A percentile compares a stretch with the other conserved stretches of the same genome.
Evolutionary conservation across 352 stramenopile species (phyloP).

Genomic region (Globisporangium canariense): DNA sequence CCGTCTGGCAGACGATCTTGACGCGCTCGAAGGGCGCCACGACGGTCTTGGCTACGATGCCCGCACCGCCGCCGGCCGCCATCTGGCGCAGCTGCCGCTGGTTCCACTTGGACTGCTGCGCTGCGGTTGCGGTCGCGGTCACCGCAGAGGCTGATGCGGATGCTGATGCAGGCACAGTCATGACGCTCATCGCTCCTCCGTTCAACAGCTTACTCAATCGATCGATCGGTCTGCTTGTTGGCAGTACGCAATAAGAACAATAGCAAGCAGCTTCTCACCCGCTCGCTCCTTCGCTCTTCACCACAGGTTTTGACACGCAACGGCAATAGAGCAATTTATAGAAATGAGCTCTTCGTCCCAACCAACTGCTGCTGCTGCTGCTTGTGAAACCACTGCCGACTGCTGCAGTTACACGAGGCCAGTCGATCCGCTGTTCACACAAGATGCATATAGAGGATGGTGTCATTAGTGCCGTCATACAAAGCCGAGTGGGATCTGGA

Average conservation of each 20-base stretch:
- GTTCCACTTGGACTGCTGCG: slow-evolving; percentile 41
- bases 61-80: slow-evolving; percentile 62
- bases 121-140: not conserved
- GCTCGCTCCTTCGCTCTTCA: not conserved
- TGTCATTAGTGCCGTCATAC: not conserved
- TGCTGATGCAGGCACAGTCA: not conserved
- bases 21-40: slow-evolving; percentile 79
- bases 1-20: slow-evolving; percentile 84
- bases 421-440: not conserved
- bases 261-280: not conserved
- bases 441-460: not conserved
- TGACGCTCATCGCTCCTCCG: slow-evolving; percentile 6
- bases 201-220: not conserved
- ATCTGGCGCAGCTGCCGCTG: slow-evolving; percentile 64
- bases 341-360: not conserved
- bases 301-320: slow-evolving; percentile 11
- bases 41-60: slow-evolving; percentile 78
- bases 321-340: not conserved
- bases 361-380: not conserved
- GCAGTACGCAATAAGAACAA: not conserved
- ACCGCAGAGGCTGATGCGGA: not conserved
- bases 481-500: not conserved
- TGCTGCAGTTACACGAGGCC: slow-evolving; percentile 13
- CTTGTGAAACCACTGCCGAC: slow-evolving; percentile 13
- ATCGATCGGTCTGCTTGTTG: not conserved